phyloP scores from a whole-genome alignment of 2,329 filamentous ascomycete species.

The Venturia carpophila region DNA sequence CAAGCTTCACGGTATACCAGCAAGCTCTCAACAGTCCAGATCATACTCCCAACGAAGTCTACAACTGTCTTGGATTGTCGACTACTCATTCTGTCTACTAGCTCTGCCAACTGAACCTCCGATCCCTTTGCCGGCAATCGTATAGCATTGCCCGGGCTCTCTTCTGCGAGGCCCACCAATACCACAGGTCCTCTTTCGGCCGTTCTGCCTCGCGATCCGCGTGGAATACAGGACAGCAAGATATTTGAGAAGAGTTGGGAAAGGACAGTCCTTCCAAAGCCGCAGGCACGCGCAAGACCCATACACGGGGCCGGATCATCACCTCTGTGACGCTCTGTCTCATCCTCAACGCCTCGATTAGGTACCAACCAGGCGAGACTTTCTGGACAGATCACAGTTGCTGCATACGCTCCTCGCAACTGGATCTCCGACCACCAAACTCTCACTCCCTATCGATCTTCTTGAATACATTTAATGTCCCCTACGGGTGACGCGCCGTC shows the following conservation, averaged over 20 bases:
- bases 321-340: conserved; percentile 14
- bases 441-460: background rate
- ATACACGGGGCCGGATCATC: conserved; percentile 15
- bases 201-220: background rate
- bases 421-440: background rate
- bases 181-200: background rate
- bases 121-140: background rate
- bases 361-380: background rate
- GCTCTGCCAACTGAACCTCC: background rate
- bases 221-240: background rate
- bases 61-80: background rate
- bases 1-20: background rate
- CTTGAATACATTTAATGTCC: conserved; percentile 16
- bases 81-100: background rate
- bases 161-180: conserved; percentile 4
- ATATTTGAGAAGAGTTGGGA: background rate
- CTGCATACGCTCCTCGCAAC: background rate
- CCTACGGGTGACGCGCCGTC: conserved; percentile 15
- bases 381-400: background rate
- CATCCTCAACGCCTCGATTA: conserved; percentile 5
- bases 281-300: conserved; percentile 1
- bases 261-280: background rate
- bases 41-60: background rate
- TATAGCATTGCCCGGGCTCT: background rate
- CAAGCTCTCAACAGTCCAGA: background rate